A percentile compares a stretch with the other conserved stretches of the same genome.
Conservation (phyloP, 1,139 yeast species). For the Lodderomyces pseudojiufengensis region DNA sequence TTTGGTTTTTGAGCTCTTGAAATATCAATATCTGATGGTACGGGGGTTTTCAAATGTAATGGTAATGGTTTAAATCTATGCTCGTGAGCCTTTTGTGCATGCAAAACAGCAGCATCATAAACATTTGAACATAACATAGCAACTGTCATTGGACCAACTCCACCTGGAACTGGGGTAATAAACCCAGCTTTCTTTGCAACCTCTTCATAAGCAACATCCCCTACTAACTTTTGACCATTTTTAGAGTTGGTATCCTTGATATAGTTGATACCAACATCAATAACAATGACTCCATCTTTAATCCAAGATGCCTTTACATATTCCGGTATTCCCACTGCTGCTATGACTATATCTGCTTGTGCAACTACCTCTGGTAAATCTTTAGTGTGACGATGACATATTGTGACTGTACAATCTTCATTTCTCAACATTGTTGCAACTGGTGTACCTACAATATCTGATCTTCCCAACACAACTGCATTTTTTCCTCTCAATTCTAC, state of each 20-base stretch:
- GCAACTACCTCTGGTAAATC: conserved; percentile 51
- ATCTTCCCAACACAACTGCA: conserved; percentile 77
- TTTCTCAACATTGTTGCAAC: conserved; percentile 69
- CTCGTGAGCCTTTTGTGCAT: conserved; percentile 46
- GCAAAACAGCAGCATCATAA: conserved; percentile 57
- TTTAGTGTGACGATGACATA: conserved; percentile 59
- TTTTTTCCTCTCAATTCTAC: conserved; percentile 58
- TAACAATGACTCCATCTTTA: conserved; percentile 63
- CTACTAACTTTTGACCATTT: conserved; percentile 66
- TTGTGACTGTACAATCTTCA: conserved; percentile 73
- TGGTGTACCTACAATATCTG: conserved; percentile 82
- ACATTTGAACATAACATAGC: conserved; percentile 77
- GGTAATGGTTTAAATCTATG: conserved; percentile 48
- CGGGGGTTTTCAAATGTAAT: conserved; percentile 50
- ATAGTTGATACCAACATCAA: conserved; percentile 80
- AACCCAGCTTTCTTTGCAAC: conserved; percentile 56
- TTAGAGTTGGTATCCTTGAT: conserved; percentile 60
- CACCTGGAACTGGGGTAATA: conserved; percentile 84
- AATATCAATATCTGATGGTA: conserved; percentile 74
- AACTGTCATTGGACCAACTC: conserved; percentile 89
- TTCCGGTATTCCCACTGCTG: conserved; percentile 73
- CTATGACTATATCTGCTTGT: conserved; percentile 68
- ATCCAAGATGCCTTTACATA: conserved; percentile 71
- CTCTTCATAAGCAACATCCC: conserved; percentile 68
- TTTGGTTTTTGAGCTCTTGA: conserved; percentile 73